Base-by-base conservation (phyloP, 805 yeast species). In the Wickerhamomyces alni region DNA sequence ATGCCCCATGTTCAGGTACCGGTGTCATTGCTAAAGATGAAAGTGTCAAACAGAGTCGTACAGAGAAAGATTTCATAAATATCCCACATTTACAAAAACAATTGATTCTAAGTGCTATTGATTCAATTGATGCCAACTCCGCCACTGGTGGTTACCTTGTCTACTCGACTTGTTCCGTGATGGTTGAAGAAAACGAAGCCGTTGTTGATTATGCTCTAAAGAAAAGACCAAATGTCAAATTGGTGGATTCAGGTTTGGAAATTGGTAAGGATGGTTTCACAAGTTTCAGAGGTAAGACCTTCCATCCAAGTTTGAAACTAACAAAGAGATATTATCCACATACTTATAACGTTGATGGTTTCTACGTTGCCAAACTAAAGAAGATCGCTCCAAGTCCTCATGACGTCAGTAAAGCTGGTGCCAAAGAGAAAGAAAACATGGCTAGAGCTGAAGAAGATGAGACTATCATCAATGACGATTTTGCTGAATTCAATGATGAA, bases 1-100 rank as follows among this genome's bases (percentile, higher is more conserved):
- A 93, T 72, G 99, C 99, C 26, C 99, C 99, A 50, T 93, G 99
- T 67, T 88, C 99, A 7, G 99, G 99, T 69, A 91, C 99, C 3
- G 99, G 99, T 67, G 99, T 93, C 52, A 93, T 93, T 58, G 93
- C 96, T 44, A 93, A 93, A 68, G 99, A 93, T 67, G 95, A 87
- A 58, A 80, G 87, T 39, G 98, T 93, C 46, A 93, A 93, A 65
- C 82, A 85, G 12, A 82, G 84, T 47, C 82, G 98, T 71, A 88
- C 95, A 17, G 97, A 88, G 59, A 88, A 88, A 64, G 99, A 93
- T 65, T 93, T 91, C 65, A 82, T 91, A 52, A 95, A 91, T 64
- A 85, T 93, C 53, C 98, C 99, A 40, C 97, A 91, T 62, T 71
- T 93, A 54, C 99, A 93, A 61, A 91, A 91, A 64, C 98, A 93